These are phyloP conservation scores for Scenedesmus sp. DNA, from an alignment of 163 green algal genomes.

Conservation along the genomic window DNA sequence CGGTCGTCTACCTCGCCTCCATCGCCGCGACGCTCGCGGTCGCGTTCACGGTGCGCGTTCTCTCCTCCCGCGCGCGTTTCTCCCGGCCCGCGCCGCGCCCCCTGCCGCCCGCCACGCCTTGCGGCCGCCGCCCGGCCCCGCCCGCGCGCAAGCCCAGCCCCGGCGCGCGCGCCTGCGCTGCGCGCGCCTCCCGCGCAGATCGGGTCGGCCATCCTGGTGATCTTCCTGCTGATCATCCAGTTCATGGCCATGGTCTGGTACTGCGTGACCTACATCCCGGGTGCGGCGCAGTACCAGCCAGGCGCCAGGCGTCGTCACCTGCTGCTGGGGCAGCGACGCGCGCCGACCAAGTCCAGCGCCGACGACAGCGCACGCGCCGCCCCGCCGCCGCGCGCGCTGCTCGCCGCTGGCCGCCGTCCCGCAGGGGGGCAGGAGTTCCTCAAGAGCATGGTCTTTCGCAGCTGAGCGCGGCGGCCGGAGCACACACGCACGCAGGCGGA, in stretches of 20 bases:
- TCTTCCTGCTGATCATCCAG: constrained; percentile 43
- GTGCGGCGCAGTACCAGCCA: too few relatives aligned
- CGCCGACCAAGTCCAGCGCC: background rate
- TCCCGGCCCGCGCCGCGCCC: background rate
- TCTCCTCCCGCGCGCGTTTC: too few relatives aligned
- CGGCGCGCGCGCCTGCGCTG: background rate
- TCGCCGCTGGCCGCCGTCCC: background rate
- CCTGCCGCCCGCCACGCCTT: background rate
- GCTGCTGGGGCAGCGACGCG: background rate
- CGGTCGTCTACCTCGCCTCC: constrained; percentile 39
- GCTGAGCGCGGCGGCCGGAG: too few relatives aligned
- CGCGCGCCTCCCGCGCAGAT: constrained; percentile 27
- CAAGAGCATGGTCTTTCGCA: constrained; percentile 31
- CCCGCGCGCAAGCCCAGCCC: too few relatives aligned
- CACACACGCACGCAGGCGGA: too few relatives aligned
- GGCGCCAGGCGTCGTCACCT: background rate
- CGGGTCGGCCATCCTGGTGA: constrained; percentile 27
- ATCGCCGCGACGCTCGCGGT: constrained; percentile 42
- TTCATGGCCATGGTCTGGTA: constrained; percentile 42
- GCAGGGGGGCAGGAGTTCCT: constrained; percentile 38
- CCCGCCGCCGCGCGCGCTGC: background rate
- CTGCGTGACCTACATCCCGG: constrained; percentile 30
- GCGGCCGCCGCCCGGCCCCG: too few relatives aligned
- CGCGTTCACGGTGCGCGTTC: constrained; percentile 40
- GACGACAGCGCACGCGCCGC: background rate